These are phyloP conservation scores for Russula sp. DNA, from an alignment of 768 basidiomycete genomes.

Conservation along the genomic window DNA sequence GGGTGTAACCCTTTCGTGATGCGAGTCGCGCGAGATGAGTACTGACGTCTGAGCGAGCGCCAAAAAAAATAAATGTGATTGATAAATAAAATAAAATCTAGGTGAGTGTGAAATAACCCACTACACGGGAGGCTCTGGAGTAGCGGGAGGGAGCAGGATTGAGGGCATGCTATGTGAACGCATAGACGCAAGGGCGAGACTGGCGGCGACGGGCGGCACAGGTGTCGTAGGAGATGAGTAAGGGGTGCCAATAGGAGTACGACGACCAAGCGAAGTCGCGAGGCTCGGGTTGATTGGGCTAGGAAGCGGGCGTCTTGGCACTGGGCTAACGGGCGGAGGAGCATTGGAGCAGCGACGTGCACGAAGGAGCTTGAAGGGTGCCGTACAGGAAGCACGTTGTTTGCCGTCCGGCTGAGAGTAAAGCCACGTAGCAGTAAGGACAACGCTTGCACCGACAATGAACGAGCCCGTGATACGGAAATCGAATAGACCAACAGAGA, in stretches of 20 bases:
- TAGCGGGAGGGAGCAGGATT: constrained; percentile 8
- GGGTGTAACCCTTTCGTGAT: constrained; percentile 12
- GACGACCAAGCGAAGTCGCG: constrained; percentile 18
- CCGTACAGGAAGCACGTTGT: constrained; percentile 5
- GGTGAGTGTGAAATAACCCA: background rate
- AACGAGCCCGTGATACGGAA: constrained; percentile 85
- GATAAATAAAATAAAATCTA: constrained; percentile 12
- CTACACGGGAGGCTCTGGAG: constrained; percentile 11
- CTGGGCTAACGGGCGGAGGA: constrained; percentile 12
- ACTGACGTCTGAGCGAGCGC: background rate
- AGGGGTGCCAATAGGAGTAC: constrained; percentile 20
- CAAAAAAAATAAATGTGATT: constrained; percentile 18
- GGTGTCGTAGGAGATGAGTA: constrained; percentile 25
- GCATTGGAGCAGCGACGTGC: constrained; percentile 21
- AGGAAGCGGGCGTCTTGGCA: constrained; percentile 16
- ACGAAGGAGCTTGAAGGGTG: constrained; percentile 20
- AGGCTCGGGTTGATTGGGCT: constrained; percentile 15
- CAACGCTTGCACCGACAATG: constrained; percentile 74
- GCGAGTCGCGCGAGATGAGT: constrained; percentile 4
- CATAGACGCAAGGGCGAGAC: constrained; percentile 12
- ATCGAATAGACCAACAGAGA: constrained; percentile 84
- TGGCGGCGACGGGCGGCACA: background rate
- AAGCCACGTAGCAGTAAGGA: constrained; percentile 84
- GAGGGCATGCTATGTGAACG: constrained; percentile 25
- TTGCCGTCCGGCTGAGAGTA: constrained; percentile 65